Base-by-base conservation (phyloP, 495 filamentous ascomycete species). In the Tirmania nivea region DNA sequence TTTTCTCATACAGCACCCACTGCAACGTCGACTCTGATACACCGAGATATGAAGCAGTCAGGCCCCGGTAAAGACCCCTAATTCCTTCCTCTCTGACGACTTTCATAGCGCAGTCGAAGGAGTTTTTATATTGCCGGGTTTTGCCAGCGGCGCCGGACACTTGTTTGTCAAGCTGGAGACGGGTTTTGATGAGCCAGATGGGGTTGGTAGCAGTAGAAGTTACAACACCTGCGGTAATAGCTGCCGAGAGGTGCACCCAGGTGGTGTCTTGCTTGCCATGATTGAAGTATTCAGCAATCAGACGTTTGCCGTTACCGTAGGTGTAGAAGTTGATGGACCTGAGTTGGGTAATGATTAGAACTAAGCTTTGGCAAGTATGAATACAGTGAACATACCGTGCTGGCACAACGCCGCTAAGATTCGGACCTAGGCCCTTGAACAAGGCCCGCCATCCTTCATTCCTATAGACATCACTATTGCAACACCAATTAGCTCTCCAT, bases 141-240 rank as follows among this genome's bases (percentile, higher is more conserved):
- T 34, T 34, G 9, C 67, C 63, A 4, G 63, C 61, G 36, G 67
- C 68, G n/a, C 74, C 75, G 9, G 68, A 64, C 60, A 74, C 63
- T 66, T 73, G 64, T 65, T 80, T 84, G 63, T 94, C 86, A 9
- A 94, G 78, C 69, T 94, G 86, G 54, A 94, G 59, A 45, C 86
- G 75, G 21, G 86, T 94, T 70, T 94, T 94, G 52, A 94, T 75
- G 49, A 94, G 72, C 86, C 86, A 94, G 55, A 94, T 92, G 2
- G 86, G 86, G 66, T 92, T 93, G 16, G 86, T 94, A 16, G 80
- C 84, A 3, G 86, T 90, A 17, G 80, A 79, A 0, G 86, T 93
- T 17, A 78, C 77, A 36, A 94, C 70, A 34, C 86, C 86, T 1
- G 86, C 84, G 34, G 72, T 68, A 21, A 79, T 77, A 10, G 81